phyloP scores from a whole-genome alignment of 495 filamentous ascomycete species.

The Astrocystis sublimbata region DNA sequence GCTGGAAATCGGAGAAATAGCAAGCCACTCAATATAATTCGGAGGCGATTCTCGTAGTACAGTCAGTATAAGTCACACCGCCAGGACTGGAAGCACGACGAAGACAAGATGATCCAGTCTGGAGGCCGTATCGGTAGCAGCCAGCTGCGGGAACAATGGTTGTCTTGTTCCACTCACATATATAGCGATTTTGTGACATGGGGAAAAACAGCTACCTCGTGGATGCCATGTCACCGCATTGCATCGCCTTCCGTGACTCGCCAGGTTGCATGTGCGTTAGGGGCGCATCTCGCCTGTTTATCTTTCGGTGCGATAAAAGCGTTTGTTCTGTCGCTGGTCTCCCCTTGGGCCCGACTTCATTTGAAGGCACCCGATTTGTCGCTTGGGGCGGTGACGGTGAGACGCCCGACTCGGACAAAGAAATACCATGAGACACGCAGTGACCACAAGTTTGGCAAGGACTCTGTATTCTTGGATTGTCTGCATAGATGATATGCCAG shows the following conservation, averaged over 20 bases:
- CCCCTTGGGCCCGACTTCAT: not conserved
- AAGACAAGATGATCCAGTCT: not conserved
- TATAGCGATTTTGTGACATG: conserved; percentile 9
- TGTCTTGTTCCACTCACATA: conserved; percentile 11
- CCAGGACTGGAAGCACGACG: not conserved
- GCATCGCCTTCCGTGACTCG: not conserved
- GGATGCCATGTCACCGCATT: conserved; percentile 16
- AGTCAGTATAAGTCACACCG: conserved; percentile 13
- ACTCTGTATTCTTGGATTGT: not conserved
- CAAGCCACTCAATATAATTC: conserved; percentile 5
- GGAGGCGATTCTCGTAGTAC: too few relatives aligned
- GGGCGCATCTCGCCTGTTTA: not conserved
- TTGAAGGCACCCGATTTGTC: conserved; percentile 9
- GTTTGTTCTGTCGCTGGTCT: too few relatives aligned
- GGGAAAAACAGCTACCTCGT: conserved; percentile 7
- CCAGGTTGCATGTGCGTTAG: not conserved
- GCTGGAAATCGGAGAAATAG: too few relatives aligned
- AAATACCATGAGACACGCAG: conserved; percentile 1
- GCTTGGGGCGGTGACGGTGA: not conserved
- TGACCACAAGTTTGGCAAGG: not conserved
- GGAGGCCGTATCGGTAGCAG: not conserved
- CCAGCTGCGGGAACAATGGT: not conserved
- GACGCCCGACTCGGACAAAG: not conserved
- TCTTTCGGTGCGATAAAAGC: not conserved
- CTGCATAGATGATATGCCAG: too few relatives aligned